Conservation (phyloP, 768 basidiomycete species). For the Pilatotrama ljubarskyi region DNA sequence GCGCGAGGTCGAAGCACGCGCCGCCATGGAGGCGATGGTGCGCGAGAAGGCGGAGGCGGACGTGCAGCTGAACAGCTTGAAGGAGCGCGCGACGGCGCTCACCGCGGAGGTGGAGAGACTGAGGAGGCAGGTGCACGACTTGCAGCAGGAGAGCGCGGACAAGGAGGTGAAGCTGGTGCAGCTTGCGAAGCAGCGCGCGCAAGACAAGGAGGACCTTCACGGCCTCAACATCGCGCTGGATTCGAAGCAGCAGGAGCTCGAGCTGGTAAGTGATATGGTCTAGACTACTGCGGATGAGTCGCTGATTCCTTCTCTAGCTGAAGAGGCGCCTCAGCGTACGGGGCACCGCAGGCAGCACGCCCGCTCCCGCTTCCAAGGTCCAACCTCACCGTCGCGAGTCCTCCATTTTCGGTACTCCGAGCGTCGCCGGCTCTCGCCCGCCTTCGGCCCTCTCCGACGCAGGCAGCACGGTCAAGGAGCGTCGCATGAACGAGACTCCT, state of each 20-base stretch:
- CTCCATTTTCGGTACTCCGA: slow-evolving; percentile 55
- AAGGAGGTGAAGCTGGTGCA: slow-evolving; percentile 81
- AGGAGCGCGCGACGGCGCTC: slow-evolving; percentile 50
- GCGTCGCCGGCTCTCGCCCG: slow-evolving; percentile 44
- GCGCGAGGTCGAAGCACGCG: slow-evolving; percentile 47
- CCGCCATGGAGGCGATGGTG: slow-evolving; percentile 50
- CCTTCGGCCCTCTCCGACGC: slow-evolving; percentile 57
- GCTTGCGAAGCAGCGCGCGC: slow-evolving; percentile 61
- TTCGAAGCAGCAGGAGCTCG: slow-evolving; percentile 92
- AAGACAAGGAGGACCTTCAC: slow-evolving; percentile 74
- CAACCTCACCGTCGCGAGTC: slow-evolving; percentile 53
- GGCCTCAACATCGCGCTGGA: slow-evolving; percentile 92
- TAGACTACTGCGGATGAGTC: neutral
- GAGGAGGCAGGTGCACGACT: slow-evolving; percentile 60
- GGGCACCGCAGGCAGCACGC: slow-evolving; percentile 56
- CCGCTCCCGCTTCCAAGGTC: slow-evolving; percentile 40
- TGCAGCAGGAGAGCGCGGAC: slow-evolving; percentile 81
- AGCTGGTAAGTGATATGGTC: slow-evolving; percentile 58
- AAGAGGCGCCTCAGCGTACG: slow-evolving; percentile 63
- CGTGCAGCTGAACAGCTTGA: slow-evolving; percentile 46
- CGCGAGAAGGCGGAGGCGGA: slow-evolving; percentile 58
- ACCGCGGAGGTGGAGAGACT: slow-evolving; percentile 59
- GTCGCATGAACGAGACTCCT: slow-evolving; percentile 39
- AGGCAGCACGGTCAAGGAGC: slow-evolving; percentile 40
- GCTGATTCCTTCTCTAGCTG: slow-evolving; percentile 19